Percentiles rank a stretch among this genome's conserved stretches.
Evolutionary conservation across 129 eudicot species (phyloP).

Genomic region (Saposhnikovia divaricata): DNA sequence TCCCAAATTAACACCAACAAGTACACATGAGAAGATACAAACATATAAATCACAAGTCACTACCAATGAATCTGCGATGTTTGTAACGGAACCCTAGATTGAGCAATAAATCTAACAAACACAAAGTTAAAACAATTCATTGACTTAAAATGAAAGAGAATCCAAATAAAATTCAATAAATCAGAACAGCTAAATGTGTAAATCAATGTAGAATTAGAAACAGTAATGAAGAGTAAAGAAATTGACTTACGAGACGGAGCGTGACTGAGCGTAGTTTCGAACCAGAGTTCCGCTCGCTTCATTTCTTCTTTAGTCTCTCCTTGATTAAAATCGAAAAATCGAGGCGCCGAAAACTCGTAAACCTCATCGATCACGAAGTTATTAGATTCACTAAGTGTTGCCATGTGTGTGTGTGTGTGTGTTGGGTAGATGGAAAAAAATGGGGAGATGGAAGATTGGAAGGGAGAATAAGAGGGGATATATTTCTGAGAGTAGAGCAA

Average conservation of each 20-base stretch:
- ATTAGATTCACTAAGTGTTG: slow-evolving; percentile 33
- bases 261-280: slow-evolving; percentile 43
- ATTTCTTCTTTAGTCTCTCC: slow-evolving; percentile 62
- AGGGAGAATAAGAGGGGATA: background rate
- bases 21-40: too few species aligned
- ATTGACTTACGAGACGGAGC: slow-evolving; percentile 86
- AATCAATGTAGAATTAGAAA: too few species aligned
- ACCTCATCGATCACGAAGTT: slow-evolving; percentile 39
- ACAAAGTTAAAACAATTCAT: background rate
- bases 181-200: too few species aligned
- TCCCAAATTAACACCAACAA: background rate
- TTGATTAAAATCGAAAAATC: slow-evolving; percentile 55
- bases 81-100: background rate
- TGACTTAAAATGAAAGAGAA: background rate
- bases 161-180: too few species aligned
- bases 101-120: background rate
- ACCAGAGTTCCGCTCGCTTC: slow-evolving; percentile 73
- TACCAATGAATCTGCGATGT: background rate
- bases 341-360: slow-evolving; percentile 80
- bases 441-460: background rate
- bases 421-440: background rate
- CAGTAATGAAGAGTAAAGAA: background rate
- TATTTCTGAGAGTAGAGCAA: slow-evolving; percentile 22
- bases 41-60: background rate
- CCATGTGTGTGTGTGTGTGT: slow-evolving; percentile 16